Evolutionary conservation across 202 grass and related monocot species (phyloP), one percentile per base, ranked within the genome.

Genomic region (Hordeum pubiflorum): DNA sequence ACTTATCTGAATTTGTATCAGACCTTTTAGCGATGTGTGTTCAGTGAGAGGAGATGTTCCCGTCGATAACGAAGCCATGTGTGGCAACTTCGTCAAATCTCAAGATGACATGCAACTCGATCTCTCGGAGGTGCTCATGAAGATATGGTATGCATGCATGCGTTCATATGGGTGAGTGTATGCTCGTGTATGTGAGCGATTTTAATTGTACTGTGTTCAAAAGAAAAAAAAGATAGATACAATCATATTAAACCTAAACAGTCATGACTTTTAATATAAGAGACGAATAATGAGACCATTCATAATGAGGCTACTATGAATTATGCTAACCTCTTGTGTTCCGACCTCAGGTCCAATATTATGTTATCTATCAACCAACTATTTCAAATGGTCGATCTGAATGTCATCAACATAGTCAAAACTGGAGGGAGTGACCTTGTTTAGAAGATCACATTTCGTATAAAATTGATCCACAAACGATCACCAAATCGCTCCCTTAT

Each of bases 361-460:
- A 69, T 87, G 76, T 97, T 33, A 97, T 61, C 64, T 78, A 38
- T 89, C 87, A 46, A 33, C 81, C 79, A 24, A 11, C 36, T 33
- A 58, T 89, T 81, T 5, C 32, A 33, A 33, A 33, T 3, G 32
- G 32, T 33, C 4, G 4, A 33, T 33, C 32, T 33, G 32, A 33
- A 33, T 33, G 43, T 89, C 87, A 46, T 78, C 79, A 24, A 9
- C 11, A 9, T 6, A 15, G 0, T 84, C 63, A 1, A 80, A 57
- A n/a, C 12, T 74, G 41, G 77, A 50, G 9, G 63, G 24, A 10
- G 64, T 21, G 4, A 70, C 86, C 20, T 87, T 81, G 63, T 78
- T 81, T 62, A 94, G 73, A 58, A 97, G 83, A 92, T 97, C 94
- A 1, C 86, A 94, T 89, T 97, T 97, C n/a, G 94, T 85, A 97